Evolutionary conservation across 768 basidiomycete species (phyloP).

Genomic region (Leccinum disarticulatum): DNA sequence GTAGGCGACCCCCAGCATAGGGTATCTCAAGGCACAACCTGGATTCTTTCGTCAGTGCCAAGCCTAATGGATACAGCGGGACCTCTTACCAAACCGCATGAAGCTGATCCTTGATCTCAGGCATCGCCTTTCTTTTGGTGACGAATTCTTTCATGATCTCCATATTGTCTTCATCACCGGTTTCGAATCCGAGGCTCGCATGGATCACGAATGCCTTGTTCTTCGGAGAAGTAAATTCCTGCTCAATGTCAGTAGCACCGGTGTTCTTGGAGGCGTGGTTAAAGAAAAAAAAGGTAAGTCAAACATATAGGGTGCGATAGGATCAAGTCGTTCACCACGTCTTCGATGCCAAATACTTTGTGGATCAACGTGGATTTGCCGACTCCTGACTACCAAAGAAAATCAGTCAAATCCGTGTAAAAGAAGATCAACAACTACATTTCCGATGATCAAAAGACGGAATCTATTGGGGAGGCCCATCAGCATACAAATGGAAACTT

Average conservation of each 20-base stretch:
- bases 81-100: conserved; percentile 16
- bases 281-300: neutral
- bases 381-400: conserved; percentile 13
- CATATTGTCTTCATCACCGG: conserved; percentile 11
- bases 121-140: neutral
- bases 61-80: neutral
- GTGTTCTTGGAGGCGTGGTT: neutral
- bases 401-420: neutral
- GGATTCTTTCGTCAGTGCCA: neutral
- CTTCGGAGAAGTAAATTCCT: conserved; percentile 8
- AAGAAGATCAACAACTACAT: conserved; percentile 2
- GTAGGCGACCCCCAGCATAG: conserved; percentile 14
- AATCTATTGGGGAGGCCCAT: conserved; percentile 6
- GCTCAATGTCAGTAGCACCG: conserved; percentile 5
- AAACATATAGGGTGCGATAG: neutral
- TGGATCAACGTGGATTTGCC: conserved; percentile 13
- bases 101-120: conserved; percentile 5
- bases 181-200: conserved; percentile 20
- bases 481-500: neutral
- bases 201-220: conserved; percentile 19
- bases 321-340: conserved; percentile 5
- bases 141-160: neutral
- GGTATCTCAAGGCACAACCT: conserved; percentile 22
- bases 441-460: conserved; percentile 15
- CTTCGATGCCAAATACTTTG: conserved; percentile 10